Percentiles rank a stretch among this genome's conserved stretches.
phyloP scores from a whole-genome alignment of 225 moss, liverwort and hornwort genomes.

The Bryum argenteum region DNA sequence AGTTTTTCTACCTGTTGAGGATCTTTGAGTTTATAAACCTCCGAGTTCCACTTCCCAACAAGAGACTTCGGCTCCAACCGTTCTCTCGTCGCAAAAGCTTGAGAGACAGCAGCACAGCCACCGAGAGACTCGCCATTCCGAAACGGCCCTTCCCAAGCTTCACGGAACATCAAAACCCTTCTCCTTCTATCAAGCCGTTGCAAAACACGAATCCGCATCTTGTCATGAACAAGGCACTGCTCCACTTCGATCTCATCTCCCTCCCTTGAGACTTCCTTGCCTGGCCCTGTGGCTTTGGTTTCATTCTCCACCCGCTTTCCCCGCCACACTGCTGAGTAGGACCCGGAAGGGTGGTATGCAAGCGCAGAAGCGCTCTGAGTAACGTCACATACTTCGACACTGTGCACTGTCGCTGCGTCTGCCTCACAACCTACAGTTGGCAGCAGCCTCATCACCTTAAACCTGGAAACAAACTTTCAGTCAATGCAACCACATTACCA shows the following conservation, averaged over 20 bases:
- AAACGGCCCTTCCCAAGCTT: constrained; percentile 88
- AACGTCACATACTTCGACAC: constrained; percentile 52
- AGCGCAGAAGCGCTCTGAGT: constrained; percentile 39
- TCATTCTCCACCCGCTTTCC: constrained; percentile 62
- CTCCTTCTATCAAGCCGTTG: constrained; percentile 57
- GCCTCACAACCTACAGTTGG: constrained; percentile 94
- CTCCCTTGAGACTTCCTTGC: constrained; percentile 60
- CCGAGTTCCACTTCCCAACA: constrained; percentile 63
- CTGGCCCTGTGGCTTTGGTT: constrained; percentile 51
- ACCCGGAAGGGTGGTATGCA: constrained; percentile 71
- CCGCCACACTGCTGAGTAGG: constrained; percentile 80
- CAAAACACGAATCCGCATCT: constrained; percentile 63
- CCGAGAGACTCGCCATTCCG: constrained; percentile 92
- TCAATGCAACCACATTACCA: no score
- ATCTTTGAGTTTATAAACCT: constrained; percentile 31
- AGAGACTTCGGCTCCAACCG: constrained; percentile 28
- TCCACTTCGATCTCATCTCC: constrained; percentile 82
- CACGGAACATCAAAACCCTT: constrained; percentile 56
- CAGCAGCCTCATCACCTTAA: constrained; percentile 36
- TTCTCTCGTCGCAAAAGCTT: constrained; percentile 62
- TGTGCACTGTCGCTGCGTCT: constrained; percentile 77
- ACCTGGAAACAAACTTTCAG: no score
- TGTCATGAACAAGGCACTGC: constrained; percentile 74
- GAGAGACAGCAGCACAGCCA: constrained; percentile 65
- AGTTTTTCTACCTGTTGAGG: constrained; percentile 21